Evolutionary conservation across 495 filamentous ascomycete genomes (phyloP), one percentile per base, ranked within the genome.

Genomic region (Penicillium atrosanguineum): DNA sequence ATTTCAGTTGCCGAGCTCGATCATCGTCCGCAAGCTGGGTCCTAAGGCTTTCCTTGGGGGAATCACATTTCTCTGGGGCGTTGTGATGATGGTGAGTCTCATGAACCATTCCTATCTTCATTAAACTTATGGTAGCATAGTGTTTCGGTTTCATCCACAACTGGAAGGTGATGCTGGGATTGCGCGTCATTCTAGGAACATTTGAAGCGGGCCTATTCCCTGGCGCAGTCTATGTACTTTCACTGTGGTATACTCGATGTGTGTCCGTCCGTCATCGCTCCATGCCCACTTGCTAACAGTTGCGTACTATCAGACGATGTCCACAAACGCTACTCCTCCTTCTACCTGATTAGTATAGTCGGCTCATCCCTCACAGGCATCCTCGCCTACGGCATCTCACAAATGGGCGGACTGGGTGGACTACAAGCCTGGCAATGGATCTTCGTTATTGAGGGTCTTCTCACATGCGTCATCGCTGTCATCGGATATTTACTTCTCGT

Each of bases 171-270:
- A 69, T 86, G 64, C 67, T 76, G 3, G 82, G 60, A 0, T 58
- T 86, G 38, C 70, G 84, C 14, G 64, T 82, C 1, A 48, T 85
- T n/a, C 69, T 87, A n/a, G 83, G 84, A 43, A 59, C 81, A 4
- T 62, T 86, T 6, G 82, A 87, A 52, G 81, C 84, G 8, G 44
- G 63, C 0, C 84, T 83, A 62, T 83, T 80, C 68, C 82, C 83
- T 57, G 75, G 38, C 40, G 76, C 75, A 31, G 73, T 79, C 1
- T 85, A 83, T 56, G 64, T 84, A 18, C 71, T 84, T 12, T 72
- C 65, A 44, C 81, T 77, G 1, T 84, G 82, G 81, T 84, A 84
- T 57, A 78, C 76, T 4, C 60, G 82, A 46, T 83, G 31, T 34
- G 12, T 14, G 12, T 12, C 14, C 11, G 12, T 34, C 31, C 4